These are phyloP conservation scores for Cryptococcus hybrid DNA, from an alignment of 1,284 basidiomycete genomes.

Conservation along the genomic window DNA sequence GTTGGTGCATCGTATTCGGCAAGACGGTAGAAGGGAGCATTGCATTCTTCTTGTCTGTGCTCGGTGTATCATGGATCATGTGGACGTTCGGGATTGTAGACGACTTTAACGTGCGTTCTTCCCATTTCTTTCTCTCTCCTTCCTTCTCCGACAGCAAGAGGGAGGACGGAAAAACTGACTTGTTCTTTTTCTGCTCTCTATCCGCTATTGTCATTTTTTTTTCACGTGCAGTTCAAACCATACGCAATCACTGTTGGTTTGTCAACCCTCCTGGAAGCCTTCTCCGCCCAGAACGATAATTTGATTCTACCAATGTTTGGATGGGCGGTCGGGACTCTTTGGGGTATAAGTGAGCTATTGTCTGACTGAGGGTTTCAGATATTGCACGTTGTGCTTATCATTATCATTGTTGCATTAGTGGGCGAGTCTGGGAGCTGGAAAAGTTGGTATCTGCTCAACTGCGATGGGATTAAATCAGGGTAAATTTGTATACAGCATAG, in stretches of 20 bases:
- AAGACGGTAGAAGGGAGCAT: constrained; percentile 92
- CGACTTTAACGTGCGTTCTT: constrained; percentile 62
- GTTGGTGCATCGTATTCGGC: constrained; percentile 76
- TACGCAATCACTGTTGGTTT: constrained; percentile 56
- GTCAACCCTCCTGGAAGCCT: constrained; percentile 74
- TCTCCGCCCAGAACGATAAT: constrained; percentile 93
- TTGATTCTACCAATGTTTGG: constrained; percentile 83
- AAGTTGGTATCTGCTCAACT: too few relatives aligned
- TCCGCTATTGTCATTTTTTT: neutral
- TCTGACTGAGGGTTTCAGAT: too few relatives aligned
- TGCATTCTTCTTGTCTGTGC: constrained; percentile 74
- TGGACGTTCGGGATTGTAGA: constrained; percentile 68
- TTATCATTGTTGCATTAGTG: too few relatives aligned
- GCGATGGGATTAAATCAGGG: too few relatives aligned
- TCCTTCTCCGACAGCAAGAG: too few relatives aligned
- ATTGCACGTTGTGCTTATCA: too few relatives aligned
- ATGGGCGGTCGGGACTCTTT: constrained; percentile 58
- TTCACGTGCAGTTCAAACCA: constrained; percentile 10
- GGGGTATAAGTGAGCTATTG: constrained; percentile 23
- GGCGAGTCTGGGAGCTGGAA: too few relatives aligned
- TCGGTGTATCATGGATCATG: constrained; percentile 66
- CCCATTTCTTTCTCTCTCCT: neutral
- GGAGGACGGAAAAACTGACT: too few relatives aligned
- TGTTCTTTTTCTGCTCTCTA: too few relatives aligned
- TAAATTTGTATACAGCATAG: too few relatives aligned